A percentile compares a stretch with the other conserved stretches of the same genome.
Conservation (phyloP, 306 rosid genomes). For the Comarum palustre region DNA sequence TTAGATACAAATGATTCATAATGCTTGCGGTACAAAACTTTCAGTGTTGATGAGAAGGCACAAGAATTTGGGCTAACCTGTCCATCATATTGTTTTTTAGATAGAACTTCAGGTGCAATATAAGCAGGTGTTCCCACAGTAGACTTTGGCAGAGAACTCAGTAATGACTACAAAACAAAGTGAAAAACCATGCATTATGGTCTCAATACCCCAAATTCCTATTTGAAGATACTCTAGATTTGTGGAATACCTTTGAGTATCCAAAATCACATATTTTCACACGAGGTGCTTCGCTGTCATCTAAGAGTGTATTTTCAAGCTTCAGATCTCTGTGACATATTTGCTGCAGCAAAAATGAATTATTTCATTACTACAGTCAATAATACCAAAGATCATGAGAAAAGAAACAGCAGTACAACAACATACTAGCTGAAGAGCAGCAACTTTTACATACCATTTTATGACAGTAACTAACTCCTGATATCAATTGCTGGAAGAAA, state of each 20-base stretch:
- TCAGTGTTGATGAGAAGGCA: conserved; percentile 6
- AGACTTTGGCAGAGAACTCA: conserved; percentile 86
- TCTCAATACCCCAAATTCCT: conserved; percentile 1
- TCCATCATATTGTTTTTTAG: conserved; percentile 71
- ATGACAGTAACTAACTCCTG: conserved; percentile 87
- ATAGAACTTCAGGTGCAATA: conserved; percentile 81
- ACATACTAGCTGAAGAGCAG: conserved; percentile 4
- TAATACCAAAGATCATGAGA: neutral
- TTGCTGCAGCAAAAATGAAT: conserved; percentile 47
- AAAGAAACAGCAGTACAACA: neutral
- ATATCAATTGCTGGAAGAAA: conserved; percentile 88
- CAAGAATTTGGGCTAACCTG: conserved; percentile 44
- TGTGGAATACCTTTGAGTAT: conserved; percentile 70
- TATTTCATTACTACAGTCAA: conserved; percentile 8
- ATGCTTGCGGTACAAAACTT: neutral
- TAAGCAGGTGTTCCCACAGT: conserved; percentile 90
- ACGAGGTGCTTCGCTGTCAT: conserved; percentile 69
- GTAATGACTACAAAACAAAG: conserved; percentile 51
- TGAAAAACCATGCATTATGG: conserved; percentile 24
- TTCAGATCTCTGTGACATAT: conserved; percentile 90
- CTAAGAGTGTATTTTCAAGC: conserved; percentile 80
- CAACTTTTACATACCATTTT: conserved; percentile 50
- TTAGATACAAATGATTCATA: neutral
- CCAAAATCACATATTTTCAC: conserved; percentile 86
- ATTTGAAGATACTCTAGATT: neutral